Evolutionary conservation across 768 basidiomycete genomes (phyloP).

Genomic region (Suillus bovinus): DNA sequence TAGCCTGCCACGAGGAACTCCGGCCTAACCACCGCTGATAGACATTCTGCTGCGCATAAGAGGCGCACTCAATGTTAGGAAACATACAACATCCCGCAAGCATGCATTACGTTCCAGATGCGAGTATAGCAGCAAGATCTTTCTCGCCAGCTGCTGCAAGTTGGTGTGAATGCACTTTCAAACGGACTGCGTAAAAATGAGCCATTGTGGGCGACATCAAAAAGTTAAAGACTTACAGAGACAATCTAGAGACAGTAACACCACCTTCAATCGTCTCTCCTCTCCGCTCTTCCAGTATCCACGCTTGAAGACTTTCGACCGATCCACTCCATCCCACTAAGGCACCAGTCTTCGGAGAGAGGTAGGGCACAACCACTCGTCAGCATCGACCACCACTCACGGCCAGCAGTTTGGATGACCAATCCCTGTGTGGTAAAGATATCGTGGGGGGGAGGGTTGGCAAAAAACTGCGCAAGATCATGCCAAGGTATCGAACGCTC

Average conservation of each 20-base stretch:
- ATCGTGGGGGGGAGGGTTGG: too few relatives aligned
- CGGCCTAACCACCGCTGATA: background rate
- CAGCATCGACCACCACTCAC: conserved; percentile 63
- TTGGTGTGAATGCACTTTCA: conserved; percentile 86
- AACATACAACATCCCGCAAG: conserved; percentile 1
- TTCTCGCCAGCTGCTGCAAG: conserved; percentile 84
- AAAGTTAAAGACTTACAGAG: conserved; percentile 61
- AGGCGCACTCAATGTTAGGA: conserved; percentile 6
- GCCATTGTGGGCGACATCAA: conserved; percentile 17
- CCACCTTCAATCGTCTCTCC: conserved; percentile 75
- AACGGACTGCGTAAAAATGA: conserved; percentile 57
- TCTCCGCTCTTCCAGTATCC: too few relatives aligned
- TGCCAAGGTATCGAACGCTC: too few relatives aligned
- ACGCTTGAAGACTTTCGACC: conserved; percentile 84
- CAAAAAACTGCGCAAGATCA: too few relatives aligned
- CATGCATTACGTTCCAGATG: conserved; percentile 29
- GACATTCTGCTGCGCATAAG: background rate
- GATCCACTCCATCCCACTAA: conserved; percentile 89
- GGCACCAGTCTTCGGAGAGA: conserved; percentile 91
- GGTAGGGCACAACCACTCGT: conserved; percentile 70
- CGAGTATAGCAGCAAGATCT: conserved; percentile 75
- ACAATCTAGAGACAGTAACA: conserved; percentile 82
- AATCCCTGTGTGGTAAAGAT: too few relatives aligned
- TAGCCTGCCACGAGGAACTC: background rate
- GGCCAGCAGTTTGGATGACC: conserved; percentile 20